A percentile compares a stretch with the other conserved stretches of the same genome.
Conservation (phyloP, 2,329 filamentous ascomycete species). For the Colletotrichum acutatum region DNA sequence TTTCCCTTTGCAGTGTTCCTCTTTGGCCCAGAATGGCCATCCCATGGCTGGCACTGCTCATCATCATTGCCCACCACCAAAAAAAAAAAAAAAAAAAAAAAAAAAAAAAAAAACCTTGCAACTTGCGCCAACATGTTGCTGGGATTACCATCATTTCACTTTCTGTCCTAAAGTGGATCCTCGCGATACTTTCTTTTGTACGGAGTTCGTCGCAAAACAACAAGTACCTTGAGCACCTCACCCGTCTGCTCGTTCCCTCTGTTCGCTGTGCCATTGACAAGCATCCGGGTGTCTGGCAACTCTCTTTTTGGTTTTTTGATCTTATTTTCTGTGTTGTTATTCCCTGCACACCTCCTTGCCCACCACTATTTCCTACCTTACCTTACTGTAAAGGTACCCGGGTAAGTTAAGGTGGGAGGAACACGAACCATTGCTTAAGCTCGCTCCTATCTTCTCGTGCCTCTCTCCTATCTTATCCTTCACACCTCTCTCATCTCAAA, state of each 20-base stretch:
- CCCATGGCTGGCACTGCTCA: background rate
- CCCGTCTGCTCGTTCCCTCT: background rate
- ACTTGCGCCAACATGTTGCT: slow-evolving; percentile 2
- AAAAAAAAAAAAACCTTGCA: background rate
- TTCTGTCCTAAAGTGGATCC: slow-evolving; percentile 27
- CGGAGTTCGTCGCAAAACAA: background rate
- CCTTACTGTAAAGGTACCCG: background rate
- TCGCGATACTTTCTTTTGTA: background rate
- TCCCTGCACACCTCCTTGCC: background rate
- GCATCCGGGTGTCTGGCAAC: slow-evolving; percentile 20
- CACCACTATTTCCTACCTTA: background rate
- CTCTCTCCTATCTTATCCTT: background rate
- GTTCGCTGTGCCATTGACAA: slow-evolving; percentile 4
- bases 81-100: too few relatives aligned
- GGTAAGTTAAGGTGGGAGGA: too few relatives aligned
- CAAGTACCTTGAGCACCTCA: background rate
- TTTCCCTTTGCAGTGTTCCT: background rate
- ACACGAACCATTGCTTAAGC: slow-evolving; percentile 2
- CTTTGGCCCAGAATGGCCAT: background rate
- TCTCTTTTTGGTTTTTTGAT: slow-evolving; percentile 3
- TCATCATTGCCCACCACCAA: slow-evolving; percentile 6
- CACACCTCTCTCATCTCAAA: background rate
- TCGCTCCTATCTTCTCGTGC: background rate
- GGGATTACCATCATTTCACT: slow-evolving; percentile 28
- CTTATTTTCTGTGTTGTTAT: background rate